A percentile compares a stretch with the other conserved stretches of the same genome.
phyloP scores from a whole-genome alignment of 225 moss, liverwort and hornwort genomes.

The Antitrichia curtipendula region DNA sequence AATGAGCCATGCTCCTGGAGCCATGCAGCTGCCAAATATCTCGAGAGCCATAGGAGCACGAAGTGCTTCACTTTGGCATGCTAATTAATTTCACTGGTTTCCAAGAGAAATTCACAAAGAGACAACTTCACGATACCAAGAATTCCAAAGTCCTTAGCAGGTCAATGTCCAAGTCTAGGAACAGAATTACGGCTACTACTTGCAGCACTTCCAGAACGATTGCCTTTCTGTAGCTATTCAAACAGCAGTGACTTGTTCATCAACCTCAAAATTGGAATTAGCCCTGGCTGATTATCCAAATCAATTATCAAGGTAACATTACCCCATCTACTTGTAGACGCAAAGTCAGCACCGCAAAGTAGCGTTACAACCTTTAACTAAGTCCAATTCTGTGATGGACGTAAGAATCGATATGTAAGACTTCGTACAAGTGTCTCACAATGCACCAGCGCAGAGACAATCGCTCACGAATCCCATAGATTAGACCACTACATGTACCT shows the following conservation, averaged over 20 bases:
- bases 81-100: background rate
- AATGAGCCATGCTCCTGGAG: background rate
- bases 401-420: background rate
- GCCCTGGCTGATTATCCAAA: background rate
- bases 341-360: background rate
- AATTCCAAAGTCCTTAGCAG: background rate
- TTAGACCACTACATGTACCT: background rate
- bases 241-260: background rate
- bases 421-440: background rate
- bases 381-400: background rate
- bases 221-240: background rate
- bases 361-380: background rate
- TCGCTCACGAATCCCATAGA: background rate
- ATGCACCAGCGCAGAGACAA: background rate
- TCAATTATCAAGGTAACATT: background rate
- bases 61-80: background rate
- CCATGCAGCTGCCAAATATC: background rate
- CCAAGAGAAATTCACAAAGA: background rate
- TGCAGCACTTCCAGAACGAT: background rate
- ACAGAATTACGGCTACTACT: background rate
- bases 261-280: background rate
- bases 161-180: background rate
- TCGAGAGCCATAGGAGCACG: background rate
- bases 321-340: background rate
- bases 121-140: background rate